Percentiles rank a stretch among this genome's conserved stretches.
Conservation (phyloP, 1,139 yeast species). For the Pichia sp. region DNA sequence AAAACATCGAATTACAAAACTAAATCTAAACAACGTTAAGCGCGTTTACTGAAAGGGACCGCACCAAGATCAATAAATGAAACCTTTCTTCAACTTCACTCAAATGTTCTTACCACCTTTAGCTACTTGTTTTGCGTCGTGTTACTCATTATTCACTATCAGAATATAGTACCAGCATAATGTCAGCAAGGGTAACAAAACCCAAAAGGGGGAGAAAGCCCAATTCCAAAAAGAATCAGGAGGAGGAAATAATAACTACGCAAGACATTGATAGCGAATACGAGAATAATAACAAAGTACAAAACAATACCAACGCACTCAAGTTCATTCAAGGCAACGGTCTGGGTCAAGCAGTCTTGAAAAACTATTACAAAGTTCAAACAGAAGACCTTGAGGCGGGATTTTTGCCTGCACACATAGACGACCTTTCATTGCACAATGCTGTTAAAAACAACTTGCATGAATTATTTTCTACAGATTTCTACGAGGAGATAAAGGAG, state of each 20-base stretch:
- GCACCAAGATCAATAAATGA: too few species aligned
- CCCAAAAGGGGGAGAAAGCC: neutral
- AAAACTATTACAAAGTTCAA: conserved; percentile 8
- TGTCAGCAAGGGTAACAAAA: neutral
- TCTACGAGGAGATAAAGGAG: conserved; percentile 1
- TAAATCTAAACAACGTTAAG: neutral
- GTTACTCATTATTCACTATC: too few species aligned
- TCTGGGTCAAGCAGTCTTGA: neutral
- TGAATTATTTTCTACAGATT: conserved; percentile 5
- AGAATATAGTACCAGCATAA: neutral
- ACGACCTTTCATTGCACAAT: conserved; percentile 1
- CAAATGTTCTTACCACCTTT: too few species aligned
- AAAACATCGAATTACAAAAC: neutral
- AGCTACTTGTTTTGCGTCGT: too few species aligned
- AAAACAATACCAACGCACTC: neutral
- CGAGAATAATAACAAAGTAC: neutral
- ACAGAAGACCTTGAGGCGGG: conserved; percentile 6
- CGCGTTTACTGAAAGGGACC: too few species aligned
- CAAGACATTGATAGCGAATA: conserved; percentile 2
- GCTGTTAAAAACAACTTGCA: conserved; percentile 5
- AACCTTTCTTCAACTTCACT: too few species aligned
- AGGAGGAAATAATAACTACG: neutral
- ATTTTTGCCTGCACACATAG: neutral
- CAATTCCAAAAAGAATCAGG: neutral
- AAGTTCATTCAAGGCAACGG: conserved; percentile 7